Base-by-base conservation (phyloP, 495 filamentous ascomycete species). In the Penicillium atrosanguineum region DNA sequence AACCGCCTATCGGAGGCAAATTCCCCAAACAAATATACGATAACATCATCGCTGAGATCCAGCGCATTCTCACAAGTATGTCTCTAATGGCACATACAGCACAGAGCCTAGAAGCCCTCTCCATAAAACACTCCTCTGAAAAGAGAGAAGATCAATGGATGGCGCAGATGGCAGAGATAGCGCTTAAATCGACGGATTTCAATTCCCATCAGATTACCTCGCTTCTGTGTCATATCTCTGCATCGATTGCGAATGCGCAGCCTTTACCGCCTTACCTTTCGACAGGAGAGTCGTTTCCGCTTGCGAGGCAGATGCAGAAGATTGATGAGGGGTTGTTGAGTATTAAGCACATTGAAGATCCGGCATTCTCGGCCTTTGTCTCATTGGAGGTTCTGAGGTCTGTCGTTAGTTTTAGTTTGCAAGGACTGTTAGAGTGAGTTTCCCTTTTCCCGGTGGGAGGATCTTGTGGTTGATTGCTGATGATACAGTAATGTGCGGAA, bases 301-400 rank as follows among this genome's bases (percentile, higher is more conserved):
- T 87, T 1, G 78, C 77, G 2, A 65, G 73, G 5, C 69, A 73
- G 19, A 68, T 87, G 47, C 77, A 80, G 54, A 61, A 61, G 28
- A 60, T 82, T 18, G 77, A 84, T 48, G 49, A 59, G 11, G 75
- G 80, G 41, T 74, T 90, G n/a, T 62, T 90, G 37, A 81, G 76
- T 64, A 70, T 87, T 11, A 67, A 74, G 18, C 85, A 90, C 62
- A 72, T 89, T 45, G 77, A 81, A 20, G 86, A 90, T 56, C 87
- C 86, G 0, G 85, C 85, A 0, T 91, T 90, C 59, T 77, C 83
- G 23, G 86, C 87, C 6, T 91, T 90, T 71, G 85, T 87, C 0
- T 78, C 88, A 1, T 69, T 90, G 47, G 87, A 90, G 61, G 83
- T 93, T 8, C 79, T 84, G 50, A 82, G 81, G 20, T 80, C 80